Base-by-base conservation (phyloP, 169 alveolate species). In the Plasmodium berghei region DNA sequence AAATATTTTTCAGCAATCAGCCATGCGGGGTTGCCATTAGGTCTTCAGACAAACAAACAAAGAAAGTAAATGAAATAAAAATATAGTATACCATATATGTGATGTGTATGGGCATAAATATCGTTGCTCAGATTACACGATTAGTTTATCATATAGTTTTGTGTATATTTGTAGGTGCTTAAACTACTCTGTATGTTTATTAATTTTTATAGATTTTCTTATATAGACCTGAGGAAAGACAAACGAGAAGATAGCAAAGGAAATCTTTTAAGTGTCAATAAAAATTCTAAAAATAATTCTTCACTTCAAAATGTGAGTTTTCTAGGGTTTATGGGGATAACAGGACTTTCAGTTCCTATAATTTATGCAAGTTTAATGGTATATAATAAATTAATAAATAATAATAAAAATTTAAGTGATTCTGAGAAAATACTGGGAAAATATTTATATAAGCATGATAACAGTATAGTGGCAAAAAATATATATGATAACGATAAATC, bases 401-500 rank as follows among this genome's bases (percentile, higher is more conserved):
- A 77, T 55, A 77, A 49, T 18, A 55, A 54, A 14, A 77, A 77
- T 77, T 77, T 77, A 77, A 77, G 42, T 8, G 89, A 40, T 26
- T 22, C 89, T 1, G 89, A 77, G 49, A 77, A 64, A 52, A 66
- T 63, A n/a, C 9, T 77, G 61, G 89, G 89, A 40, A 77, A 52
- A 46, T 77, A 40, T 58, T 70, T 77, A 52, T 77, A 77, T 69
- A 77, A 77, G 56, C 89, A 77, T 63, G 75, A 77, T 16, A 63
- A 49, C 0, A 63, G 20, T 63, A 49, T 63, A 20, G 16, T 20
- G 9, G 12, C 54, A 9, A 45, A 69, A 24, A 77, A 20, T 46
- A 9, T 14, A 1, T 62, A 58, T 20, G 89, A 77, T 34, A 58
- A 77, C 8, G 89, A 64, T 24, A 77, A 66, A 58, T 9, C 89